Conservation (phyloP, 1,139 yeast genomes). For the Taphrina betulina region DNA sequence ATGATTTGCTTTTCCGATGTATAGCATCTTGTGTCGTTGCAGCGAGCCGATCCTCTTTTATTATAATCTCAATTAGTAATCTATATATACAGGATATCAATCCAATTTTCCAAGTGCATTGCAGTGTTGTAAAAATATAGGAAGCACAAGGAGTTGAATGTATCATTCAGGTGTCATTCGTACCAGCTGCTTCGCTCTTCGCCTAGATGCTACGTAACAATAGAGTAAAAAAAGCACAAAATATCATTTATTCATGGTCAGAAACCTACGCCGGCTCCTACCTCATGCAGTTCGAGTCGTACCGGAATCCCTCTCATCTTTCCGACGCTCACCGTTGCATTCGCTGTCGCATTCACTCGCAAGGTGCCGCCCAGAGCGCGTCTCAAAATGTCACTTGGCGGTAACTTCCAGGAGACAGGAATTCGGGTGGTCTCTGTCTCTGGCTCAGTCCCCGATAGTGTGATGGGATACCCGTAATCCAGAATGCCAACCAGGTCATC, state of each 20-base stretch:
- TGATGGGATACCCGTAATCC: slow-evolving; percentile 24
- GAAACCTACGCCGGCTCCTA: slow-evolving; percentile 25
- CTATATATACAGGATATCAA: no score
- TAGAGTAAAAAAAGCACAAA: not conserved
- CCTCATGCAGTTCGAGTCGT: slow-evolving; percentile 4
- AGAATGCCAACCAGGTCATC: slow-evolving; percentile 20
- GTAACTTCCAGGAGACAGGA: slow-evolving; percentile 30
- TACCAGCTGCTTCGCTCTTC: no score
- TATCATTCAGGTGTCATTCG: no score
- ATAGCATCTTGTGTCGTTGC: no score
- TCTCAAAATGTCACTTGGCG: slow-evolving; percentile 24
- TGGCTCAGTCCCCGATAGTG: slow-evolving; percentile 7
- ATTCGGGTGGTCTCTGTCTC: slow-evolving; percentile 20
- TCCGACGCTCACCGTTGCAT: slow-evolving; percentile 16
- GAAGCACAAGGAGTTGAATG: no score
- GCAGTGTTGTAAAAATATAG: no score
- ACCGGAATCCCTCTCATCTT: slow-evolving; percentile 9
- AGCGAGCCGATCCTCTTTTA: no score
- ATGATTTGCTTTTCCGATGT: no score
- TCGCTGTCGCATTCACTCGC: slow-evolving; percentile 26
- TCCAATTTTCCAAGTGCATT: no score
- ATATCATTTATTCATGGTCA: not conserved
- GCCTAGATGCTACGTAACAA: no score
- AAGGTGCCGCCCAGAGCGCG: slow-evolving; percentile 23
- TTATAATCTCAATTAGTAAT: no score